phyloP scores from a whole-genome alignment of 2,329 filamentous ascomycete genomes.

The Aschersonia sp. region DNA sequence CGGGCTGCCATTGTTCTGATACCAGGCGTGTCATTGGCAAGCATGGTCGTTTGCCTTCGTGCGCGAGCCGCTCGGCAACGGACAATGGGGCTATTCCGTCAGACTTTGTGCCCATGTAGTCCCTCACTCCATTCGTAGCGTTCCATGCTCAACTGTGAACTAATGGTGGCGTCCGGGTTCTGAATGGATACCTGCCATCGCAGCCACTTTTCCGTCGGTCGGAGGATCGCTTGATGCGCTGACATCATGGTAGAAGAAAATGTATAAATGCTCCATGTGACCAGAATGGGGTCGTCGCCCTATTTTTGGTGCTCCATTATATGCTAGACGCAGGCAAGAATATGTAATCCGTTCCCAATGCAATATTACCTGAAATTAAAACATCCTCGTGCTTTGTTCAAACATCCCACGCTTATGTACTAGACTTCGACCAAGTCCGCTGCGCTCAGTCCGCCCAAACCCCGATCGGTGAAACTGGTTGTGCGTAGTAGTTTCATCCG shows the following conservation, averaged over 20 bases:
- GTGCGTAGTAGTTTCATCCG: no score
- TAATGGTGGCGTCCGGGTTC: no score
- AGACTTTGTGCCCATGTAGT: no score
- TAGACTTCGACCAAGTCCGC: conserved; percentile 12
- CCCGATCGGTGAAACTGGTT: no score
- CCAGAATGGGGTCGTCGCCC: conserved; percentile 1
- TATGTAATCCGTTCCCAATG: conserved; percentile 24
- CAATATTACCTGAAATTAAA: conserved; percentile 30
- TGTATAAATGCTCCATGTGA: neutral
- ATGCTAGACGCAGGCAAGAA: conserved; percentile 15
- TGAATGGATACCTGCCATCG: neutral
- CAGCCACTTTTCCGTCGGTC: neutral
- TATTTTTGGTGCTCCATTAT: conserved; percentile 11
- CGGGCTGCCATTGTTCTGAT: no score
- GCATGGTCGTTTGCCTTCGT: no score
- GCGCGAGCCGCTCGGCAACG: no score
- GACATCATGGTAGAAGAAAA: neutral
- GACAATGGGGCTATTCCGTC: no score
- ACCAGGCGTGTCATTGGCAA: no score
- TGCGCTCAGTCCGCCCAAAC: neutral
- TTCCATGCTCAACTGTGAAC: no score
- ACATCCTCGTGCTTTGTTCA: conserved; percentile 11
- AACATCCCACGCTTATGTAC: conserved; percentile 19
- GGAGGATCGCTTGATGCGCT: neutral
- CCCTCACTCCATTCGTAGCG: no score